Conservation (phyloP, 371 early-diverging fungal genomes). For the Mortierella polycephala region DNA sequence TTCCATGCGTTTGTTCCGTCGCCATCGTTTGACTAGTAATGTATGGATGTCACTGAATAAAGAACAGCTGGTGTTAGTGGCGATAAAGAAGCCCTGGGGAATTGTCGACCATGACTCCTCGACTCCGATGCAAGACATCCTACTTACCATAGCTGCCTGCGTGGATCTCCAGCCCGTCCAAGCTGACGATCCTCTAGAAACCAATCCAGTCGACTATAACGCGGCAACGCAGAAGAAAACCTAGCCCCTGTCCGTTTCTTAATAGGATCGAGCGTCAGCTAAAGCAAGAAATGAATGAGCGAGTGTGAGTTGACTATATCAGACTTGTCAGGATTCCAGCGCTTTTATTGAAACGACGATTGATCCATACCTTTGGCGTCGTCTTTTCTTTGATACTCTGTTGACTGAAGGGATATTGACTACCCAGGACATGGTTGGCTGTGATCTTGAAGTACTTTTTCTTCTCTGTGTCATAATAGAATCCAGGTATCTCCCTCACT, state of each 20-base stretch:
- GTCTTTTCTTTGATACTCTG: constrained; percentile 46
- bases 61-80: background rate
- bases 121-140: no score
- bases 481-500: constrained; percentile 62
- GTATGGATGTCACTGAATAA: constrained; percentile 32
- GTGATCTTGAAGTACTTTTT: constrained; percentile 64
- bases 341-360: no score
- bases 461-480: constrained; percentile 62
- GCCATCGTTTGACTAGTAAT: constrained; percentile 31
- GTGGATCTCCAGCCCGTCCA: constrained; percentile 30
- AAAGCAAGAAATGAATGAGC: background rate
- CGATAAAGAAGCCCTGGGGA: no score
- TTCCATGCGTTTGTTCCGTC: constrained; percentile 14
- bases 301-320: background rate
- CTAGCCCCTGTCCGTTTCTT: constrained; percentile 1
- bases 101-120: no score
- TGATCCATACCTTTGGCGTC: constrained; percentile 14
- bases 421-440: constrained; percentile 41
- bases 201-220: constrained; percentile 27
- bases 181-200: constrained; percentile 28
- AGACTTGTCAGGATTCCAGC: background rate
- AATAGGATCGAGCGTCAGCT: constrained; percentile 38
- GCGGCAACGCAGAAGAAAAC: constrained; percentile 3
- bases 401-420: constrained; percentile 49
- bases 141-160: constrained; percentile 34